Base-by-base conservation (phyloP, 805 yeast genomes). In the Saccharomycopsis schoenii region DNA sequence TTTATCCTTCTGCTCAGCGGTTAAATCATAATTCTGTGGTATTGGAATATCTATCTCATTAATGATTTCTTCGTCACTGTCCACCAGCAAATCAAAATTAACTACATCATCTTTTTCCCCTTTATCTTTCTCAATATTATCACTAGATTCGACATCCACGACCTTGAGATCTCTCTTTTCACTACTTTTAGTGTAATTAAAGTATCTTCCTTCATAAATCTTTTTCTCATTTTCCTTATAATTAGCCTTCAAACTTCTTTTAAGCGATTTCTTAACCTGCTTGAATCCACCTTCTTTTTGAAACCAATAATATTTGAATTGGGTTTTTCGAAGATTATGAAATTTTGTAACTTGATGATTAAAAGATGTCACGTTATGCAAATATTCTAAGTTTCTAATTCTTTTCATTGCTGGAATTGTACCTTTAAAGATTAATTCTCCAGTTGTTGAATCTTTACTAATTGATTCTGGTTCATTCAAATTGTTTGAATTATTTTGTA, bases 291-390 rank as follows among this genome's bases (percentile, higher is more conserved):
- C 66, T 34, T 58, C 40, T 39, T 50, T 54, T 11, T 57, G 58
- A 47, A 64, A 64, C 66, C 66, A 64, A 24, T 62, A 64, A 39
- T 64, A 62, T 41, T 62, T 60, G 62, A 64, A 64, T 25, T 62
- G 66, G 2, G 21, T 14, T 11, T 39, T n/a, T n/a, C 66, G 52
- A 2, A 60, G 21, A 4, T 57, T 58, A 4, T 51, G 15, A 50
- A 29, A 60, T 17, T 64, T 62, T 15, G 24, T 41, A 11, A 62
- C 39, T 8, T 50, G 58, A 12, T 64, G 64, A 29, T 64, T 64
- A 11, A 62, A 25, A 2, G 64, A 62, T 3, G 50, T 58, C 6
- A 58, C 64, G 41, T 64, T 64, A 40, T 64, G 66, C 25, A 14
- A 41, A 47, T 62, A 61, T 50, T 64, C 66, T 17, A 59, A 47